Evolutionary conservation across 257 asterid species (phyloP).

Genomic region (Pogostemon cablin): DNA sequence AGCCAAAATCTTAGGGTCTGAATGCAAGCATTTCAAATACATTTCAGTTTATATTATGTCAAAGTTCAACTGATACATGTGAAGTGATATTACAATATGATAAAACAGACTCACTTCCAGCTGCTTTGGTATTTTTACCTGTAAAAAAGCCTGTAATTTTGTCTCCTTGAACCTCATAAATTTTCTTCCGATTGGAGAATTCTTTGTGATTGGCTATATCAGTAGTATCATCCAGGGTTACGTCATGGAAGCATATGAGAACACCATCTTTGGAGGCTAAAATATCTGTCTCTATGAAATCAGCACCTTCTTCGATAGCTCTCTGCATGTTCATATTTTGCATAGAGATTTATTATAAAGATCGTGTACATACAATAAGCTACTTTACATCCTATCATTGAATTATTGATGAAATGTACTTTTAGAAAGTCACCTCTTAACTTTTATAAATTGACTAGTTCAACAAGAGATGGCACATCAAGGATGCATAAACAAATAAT

Average conservation of each 20-base stretch:
- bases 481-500: background rate
- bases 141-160: conserved; percentile 68
- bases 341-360: background rate
- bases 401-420: background rate
- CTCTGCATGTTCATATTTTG: conserved; percentile 58
- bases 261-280: conserved; percentile 85
- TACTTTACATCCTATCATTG: conserved; percentile 6
- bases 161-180: conserved; percentile 76
- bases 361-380: background rate
- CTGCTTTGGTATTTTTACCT: conserved; percentile 47
- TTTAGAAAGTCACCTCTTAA: background rate
- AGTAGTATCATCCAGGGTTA: conserved; percentile 63
- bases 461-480: background rate
- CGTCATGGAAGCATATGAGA: conserved; percentile 86
- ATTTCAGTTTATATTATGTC: too few relatives aligned
- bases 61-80: background rate
- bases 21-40: too few relatives aligned
- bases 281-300: conserved; percentile 91
- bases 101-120: background rate
- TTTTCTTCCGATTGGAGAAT: conserved; percentile 63
- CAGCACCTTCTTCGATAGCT: conserved; percentile 98
- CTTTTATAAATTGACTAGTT: background rate
- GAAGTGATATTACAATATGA: conserved; percentile 14
- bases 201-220: conserved; percentile 72
- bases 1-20: too few relatives aligned